Evolutionary conservation across 805 yeast genomes (phyloP), one percentile per base, ranked within the genome.

Genomic region (Candida ulmi): DNA sequence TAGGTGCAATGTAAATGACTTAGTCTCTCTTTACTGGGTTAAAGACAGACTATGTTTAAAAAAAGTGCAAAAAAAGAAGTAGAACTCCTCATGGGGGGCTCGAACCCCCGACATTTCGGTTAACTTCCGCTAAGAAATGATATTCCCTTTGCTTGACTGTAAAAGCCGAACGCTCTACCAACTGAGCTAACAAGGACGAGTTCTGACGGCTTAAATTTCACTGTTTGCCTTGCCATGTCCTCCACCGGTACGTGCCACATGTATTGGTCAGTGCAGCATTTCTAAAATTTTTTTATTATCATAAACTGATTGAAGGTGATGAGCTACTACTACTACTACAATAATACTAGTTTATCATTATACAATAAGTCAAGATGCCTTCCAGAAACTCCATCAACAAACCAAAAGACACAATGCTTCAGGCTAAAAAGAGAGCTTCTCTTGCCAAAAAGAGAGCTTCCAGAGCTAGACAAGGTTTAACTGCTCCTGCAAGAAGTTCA

Each of bases 371-470:
- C 8, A 21, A 33, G 17, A 86, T 86, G 95, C 93, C 95, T 26
- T 80, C 88, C 15, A 83, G 74, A 63, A 87, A 85, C 69, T 76
- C 88, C 33, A 71, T 87, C 48, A 88, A 88, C 62, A 85, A 80
- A 62, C 95, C 93, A 35, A 82, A 80, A 58, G 75, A 73, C 50
- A 72, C 74, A 45, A 61, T 76, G 29, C 66, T 62, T 46, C 65
- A 77, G 39, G 69, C 70, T 43, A 68, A 69, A 37, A 80, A 75
- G 59, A 69, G 74, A 33, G 60, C 68, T 26, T 55, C 72, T 30
- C 60, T 78, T 24, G 74, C 77, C 18, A 71, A 67, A 52, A 79
- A 73, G 57, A 71, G 87, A 61, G 68, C 80, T 15, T 66, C 69
- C 23, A 69, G 80, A 55, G 67, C 70, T 44, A 61, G 62, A 46